A percentile compares a stretch with the other conserved stretches of the same genome.
These are phyloP conservation scores for Staphylotrichum tortipilum DNA, from an alignment of 495 filamentous ascomycete genomes.

Conservation along the genomic window DNA sequence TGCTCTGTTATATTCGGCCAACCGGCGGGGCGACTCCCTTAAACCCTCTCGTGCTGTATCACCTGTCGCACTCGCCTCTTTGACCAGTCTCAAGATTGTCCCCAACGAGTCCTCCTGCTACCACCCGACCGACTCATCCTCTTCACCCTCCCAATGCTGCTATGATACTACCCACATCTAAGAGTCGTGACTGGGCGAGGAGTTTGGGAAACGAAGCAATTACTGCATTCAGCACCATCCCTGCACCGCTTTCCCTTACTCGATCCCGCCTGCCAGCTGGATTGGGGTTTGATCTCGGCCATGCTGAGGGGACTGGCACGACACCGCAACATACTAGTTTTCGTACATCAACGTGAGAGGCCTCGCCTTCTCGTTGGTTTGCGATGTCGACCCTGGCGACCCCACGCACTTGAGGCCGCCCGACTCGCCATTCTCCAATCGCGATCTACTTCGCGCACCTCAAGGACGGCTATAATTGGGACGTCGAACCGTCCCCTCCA, in stretches of 20 bases:
- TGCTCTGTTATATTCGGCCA: conserved; percentile 8
- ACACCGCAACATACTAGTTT: not conserved
- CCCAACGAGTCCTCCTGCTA: conserved; percentile 6
- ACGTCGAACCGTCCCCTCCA: not conserved
- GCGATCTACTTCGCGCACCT: not conserved
- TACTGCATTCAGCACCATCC: not conserved
- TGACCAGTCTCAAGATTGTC: conserved; percentile 11
- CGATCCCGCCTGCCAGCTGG: not conserved
- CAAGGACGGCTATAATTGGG: not conserved
- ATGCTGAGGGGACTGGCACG: conserved; percentile 1
- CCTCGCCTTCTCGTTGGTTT: conserved; percentile 7
- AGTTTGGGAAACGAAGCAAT: not conserved
- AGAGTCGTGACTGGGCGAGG: too few relatives aligned
- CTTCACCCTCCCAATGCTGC: not conserved
- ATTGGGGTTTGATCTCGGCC: not conserved
- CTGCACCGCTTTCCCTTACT: not conserved
- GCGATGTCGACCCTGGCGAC: not conserved
- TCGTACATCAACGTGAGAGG: not conserved
- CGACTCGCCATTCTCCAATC: not conserved
- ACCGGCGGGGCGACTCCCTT: conserved; percentile 3
- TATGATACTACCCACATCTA: too few relatives aligned
- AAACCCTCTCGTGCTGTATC: not conserved
- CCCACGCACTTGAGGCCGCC: not conserved
- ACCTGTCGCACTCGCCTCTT: conserved; percentile 2
- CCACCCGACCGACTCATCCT: not conserved